Base-by-base conservation (phyloP, 2,329 filamentous ascomycete species). In the Claviceps spartinae region DNA sequence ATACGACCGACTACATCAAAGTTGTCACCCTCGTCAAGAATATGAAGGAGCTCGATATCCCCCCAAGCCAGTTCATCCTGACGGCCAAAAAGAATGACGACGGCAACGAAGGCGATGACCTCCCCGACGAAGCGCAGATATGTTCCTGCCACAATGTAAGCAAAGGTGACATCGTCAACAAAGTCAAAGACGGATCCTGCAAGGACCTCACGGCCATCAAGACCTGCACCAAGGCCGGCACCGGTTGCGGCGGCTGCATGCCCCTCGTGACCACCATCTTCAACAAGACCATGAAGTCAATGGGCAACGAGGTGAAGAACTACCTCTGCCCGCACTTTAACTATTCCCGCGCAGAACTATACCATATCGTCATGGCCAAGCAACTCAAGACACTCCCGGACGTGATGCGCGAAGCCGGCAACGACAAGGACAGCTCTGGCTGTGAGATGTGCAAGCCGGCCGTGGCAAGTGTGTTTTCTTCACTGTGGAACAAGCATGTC, bases 141-240 rank as follows among this genome's bases (percentile, higher is more conserved):
- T 95, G 89, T 67, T 93, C 88, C 1, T 95, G 89, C 60, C 89
- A 95, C 72, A 95, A 95, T 63, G 89, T 95, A 43, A 84, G 81
- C 24, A 95, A 95, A 65, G 86, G 85, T 16, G 86, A 91, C 59
- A 74, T 95, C 0, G 80, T 84, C 45, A 77, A 77, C 4, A 73
- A 72, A 2, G 79, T 91, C 64, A 90, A 90, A 60, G 81, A 85
- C 50, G 88, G 86, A 41, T 82, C 77, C 2, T 94, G 88, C 73
- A 93, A 86, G 63, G 85, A 85, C 26, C 78, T 95, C 45, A 83
- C 82, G 50, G 85, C 91, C 51, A 76, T 95, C 63, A 95, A 95
- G 67, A 79, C 85, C 2, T 94, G 88, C 71, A 95, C 89, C 16
- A 95, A 95, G 66, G 88, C 88, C 18, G 89, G 89, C 42, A 95